Evolutionary conservation across 495 filamentous ascomycete species (phyloP).

Genomic region (Tuber microsphaerosporum): DNA sequence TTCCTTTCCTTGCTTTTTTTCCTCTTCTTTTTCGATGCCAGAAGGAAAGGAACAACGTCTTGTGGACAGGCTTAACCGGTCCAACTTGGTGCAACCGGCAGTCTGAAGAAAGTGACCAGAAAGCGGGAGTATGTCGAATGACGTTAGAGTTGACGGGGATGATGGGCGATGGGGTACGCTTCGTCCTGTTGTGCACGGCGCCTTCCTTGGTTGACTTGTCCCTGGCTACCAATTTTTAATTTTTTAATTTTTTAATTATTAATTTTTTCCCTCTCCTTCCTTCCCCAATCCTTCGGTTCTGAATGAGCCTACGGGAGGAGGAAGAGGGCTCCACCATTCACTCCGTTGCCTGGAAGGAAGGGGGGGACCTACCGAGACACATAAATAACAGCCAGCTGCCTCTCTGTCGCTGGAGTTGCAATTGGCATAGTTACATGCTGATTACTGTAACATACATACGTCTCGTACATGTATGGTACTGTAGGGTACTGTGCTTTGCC

Average conservation of each 20-base stretch:
- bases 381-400: slow-evolving; percentile 38
- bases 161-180: slow-evolving; percentile 26
- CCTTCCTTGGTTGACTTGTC: slow-evolving; percentile 26
- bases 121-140: slow-evolving; percentile 32
- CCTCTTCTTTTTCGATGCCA: neutral
- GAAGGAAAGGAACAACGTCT: neutral
- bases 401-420: slow-evolving; percentile 33
- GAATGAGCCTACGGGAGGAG: neutral
- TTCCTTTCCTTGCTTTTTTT: neutral
- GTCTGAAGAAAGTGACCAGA: slow-evolving; percentile 23
- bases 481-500: slow-evolving; percentile 32
- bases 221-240: neutral
- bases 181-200: slow-evolving; percentile 22
- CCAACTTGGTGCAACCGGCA: slow-evolving; percentile 22
- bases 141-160: slow-evolving; percentile 36
- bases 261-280: neutral
- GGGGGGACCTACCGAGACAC: slow-evolving; percentile 34
- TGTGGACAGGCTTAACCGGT: slow-evolving; percentile 1
- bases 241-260: neutral
- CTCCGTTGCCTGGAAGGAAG: neutral
- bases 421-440: slow-evolving; percentile 36
- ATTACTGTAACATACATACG: slow-evolving; percentile 32
- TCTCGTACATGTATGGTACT: slow-evolving; percentile 31
- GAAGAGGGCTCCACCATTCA: neutral
- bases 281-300: neutral